Evolutionary conservation across 139 green algal species (phyloP), one percentile per base, ranked within the genome.

Genomic region (Chlorella sp.): DNA sequence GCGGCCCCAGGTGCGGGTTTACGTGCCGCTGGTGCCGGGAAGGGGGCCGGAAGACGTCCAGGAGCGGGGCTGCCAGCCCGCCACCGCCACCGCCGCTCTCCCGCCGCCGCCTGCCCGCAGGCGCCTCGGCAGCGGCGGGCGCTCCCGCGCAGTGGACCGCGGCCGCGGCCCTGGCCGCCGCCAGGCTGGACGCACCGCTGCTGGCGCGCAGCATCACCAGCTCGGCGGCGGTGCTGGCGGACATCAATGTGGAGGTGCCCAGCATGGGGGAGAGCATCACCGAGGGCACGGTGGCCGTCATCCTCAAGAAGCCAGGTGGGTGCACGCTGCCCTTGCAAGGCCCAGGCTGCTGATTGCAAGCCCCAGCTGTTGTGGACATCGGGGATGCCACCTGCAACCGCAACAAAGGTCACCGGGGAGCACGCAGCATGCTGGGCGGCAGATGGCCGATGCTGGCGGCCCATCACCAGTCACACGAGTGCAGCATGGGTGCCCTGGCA

Each of bases 181-280:
- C 6, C 32, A 26, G 74, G 23, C 23, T 70, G 11, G 56, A 81
- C n/a, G 56, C 74, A 4, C 25, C 74, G 74, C 32, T 81, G 56
- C 74, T 69, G 21, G 47, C 32, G 3, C 72, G 82, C 13, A 55
- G 72, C 39, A 75, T 87, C 23, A 76, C 34, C 65, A 56, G 70
- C 64, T 74, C 62, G 55, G 17, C 72, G 13, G 67, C 55, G 26
- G 64, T 55, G 11, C 21, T 44, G n/a, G 81, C 68, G 28, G 76
- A 87, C 32, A 62, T 92, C 6, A 89, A 69, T 3, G 81, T 94
- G 13, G 51, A 16, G 7, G 95, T 98, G 55, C 97, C 97, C 0
- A 74, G 81, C 2, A 99, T 99, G 97, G 97, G 96, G 11, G 97
- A 99, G 80, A 98, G 93, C 4, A 96, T 99, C 74, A 96, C 95